Evolutionary conservation across 1,284 basidiomycete genomes (phyloP), one percentile per base, ranked within the genome.

Genomic region (Ustilago lituana): DNA sequence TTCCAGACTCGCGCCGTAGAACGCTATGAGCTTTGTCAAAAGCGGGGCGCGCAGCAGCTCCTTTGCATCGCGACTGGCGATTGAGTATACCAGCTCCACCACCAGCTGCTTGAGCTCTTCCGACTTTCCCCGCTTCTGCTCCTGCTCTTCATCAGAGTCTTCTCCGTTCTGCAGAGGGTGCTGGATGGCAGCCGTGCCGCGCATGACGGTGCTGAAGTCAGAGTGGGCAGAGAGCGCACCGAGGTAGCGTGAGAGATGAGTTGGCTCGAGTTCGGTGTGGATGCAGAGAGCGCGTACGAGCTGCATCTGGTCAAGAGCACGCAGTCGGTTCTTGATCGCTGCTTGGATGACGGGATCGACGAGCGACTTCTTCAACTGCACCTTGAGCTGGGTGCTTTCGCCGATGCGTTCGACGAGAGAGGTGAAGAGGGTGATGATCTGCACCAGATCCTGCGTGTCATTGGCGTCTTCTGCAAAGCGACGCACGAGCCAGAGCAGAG

Each of bases 41-140:
- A 93, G 91, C 9, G 88, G 89, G 1, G 89, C 86, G 77, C 94
- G 92, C 74, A 91, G 92, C 1, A 92, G 89, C 71, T 91, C 91
- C 17, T 85, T 83, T 0, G 92, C 90, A 74, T 92, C 88, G 12
- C 89, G 85, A 53, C 86, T 81, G 84, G 94, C 94, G 3, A 94
- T 84, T 1, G 83, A 82, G 51, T 88, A 85, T 2, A 93, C 82
- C 0, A 91, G 82, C 32, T 83, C 76, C 24, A 89, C 82, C 32
- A 91, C 19, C 1, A 56, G 38, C 11, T 59, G 41, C 47, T 56
- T 63, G 8, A 63, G 44, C 17, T 53, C 29, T 3, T 52, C 48
- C 10, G 59, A 44, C 9, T 33, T 27, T 15, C 33, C 15, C 6
- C 11, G 37, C 41, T 33, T 51, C 15, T 55, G 29, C 29, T 45